These are phyloP conservation scores for Mortierella sp. DNA, from an alignment of 371 early-diverging fungal genomes.

Conservation along the genomic window DNA sequence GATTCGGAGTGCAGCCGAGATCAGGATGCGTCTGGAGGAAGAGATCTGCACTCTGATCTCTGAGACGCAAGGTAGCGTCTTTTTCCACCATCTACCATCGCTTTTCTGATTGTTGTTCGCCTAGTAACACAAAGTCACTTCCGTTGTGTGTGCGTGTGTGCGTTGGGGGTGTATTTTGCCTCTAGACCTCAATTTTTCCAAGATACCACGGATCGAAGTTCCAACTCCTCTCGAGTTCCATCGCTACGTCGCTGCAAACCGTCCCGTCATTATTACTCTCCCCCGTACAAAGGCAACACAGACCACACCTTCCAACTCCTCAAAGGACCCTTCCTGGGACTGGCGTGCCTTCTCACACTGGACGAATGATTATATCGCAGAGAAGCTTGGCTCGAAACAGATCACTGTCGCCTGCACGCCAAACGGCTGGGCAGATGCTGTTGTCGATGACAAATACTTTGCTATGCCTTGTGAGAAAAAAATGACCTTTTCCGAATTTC, in stretches of 20 bases:
- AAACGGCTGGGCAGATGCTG: conserved; percentile 73
- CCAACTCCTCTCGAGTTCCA: conserved; percentile 61
- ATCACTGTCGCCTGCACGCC: conserved; percentile 73
- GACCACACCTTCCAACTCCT: conserved; percentile 14
- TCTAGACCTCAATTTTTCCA: conserved; percentile 48
- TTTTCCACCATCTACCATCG: too few relatives aligned
- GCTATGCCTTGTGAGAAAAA: conserved; percentile 72
- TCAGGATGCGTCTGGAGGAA: conserved; percentile 48
- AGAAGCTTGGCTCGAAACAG: conserved; percentile 55
- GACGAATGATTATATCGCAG: conserved; percentile 68
- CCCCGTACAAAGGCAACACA: conserved; percentile 20
- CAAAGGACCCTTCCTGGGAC: conserved; percentile 33
- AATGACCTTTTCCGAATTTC: conserved; percentile 67
- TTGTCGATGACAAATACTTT: conserved; percentile 71
- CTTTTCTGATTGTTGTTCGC: too few relatives aligned
- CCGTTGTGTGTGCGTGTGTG: too few relatives aligned
- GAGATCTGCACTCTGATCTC: conserved; percentile 45
- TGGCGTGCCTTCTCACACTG: conserved; percentile 75
- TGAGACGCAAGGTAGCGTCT: conserved; percentile 38
- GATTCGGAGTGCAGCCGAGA: conserved; percentile 20
- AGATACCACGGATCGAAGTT: conserved; percentile 42
- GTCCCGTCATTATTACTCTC: conserved; percentile 56
- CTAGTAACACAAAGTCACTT: too few relatives aligned
- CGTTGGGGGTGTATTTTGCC: too few relatives aligned
- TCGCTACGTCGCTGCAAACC: conserved; percentile 54